Conservation (phyloP, 1,284 basidiomycete species). For the Filobasidium uniguttulatum region DNA sequence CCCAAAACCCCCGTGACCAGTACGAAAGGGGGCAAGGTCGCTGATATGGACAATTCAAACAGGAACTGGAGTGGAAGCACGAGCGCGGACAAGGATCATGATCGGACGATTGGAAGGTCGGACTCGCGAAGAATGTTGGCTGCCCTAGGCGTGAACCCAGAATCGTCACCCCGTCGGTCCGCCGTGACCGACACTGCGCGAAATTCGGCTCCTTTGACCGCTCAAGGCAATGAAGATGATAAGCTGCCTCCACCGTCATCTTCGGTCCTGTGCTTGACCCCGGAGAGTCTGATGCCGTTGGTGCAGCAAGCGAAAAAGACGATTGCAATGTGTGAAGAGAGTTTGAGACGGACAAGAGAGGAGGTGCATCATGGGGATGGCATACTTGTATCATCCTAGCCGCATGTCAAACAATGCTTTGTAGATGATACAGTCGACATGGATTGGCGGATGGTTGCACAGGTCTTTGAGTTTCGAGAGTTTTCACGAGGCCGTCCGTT, state of each 20-base stretch:
- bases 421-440: no score
- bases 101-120: conserved; percentile 9
- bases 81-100: background rate
- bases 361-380: no score
- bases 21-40: no score
- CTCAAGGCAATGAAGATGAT: background rate
- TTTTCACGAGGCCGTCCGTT: no score
- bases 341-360: no score
- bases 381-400: no score
- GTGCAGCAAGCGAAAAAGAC: background rate
- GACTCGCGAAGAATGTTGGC: conserved; percentile 11
- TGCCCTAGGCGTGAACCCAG: conserved; percentile 1
- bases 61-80: background rate
- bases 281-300: background rate
- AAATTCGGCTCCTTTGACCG: background rate
- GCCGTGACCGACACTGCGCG: background rate
- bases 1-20: no score
- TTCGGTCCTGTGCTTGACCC: background rate
- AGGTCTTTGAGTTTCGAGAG: no score
- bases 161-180: background rate
- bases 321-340: background rate
- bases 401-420: no score
- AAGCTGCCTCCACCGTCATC: background rate
- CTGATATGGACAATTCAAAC: no score
- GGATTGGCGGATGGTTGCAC: no score